A percentile compares a stretch with the other conserved stretches of the same genome.
Evolutionary conservation across 306 rosid species (phyloP).

Genomic region (Argentina anserina): DNA sequence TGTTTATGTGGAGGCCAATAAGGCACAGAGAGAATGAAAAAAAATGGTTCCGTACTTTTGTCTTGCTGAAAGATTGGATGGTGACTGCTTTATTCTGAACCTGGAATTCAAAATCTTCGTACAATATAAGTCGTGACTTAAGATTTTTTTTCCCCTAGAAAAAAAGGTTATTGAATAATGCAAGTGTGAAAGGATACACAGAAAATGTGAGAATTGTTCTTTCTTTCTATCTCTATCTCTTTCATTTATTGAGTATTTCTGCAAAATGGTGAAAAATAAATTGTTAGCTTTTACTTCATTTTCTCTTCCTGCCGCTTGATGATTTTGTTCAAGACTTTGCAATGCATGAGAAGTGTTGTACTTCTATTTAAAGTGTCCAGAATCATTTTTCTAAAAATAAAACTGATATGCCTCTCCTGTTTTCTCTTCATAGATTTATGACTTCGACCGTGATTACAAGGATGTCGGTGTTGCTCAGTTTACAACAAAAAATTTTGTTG

Average conservation of each 20-base stretch:
- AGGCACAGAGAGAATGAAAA: background rate
- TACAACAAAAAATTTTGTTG: constrained; percentile 86
- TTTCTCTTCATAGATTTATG: constrained; percentile 56
- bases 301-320: background rate
- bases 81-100: background rate
- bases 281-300: background rate
- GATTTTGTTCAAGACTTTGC: too few relatives aligned
- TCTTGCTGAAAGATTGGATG: constrained; percentile 7
- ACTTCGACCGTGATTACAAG: constrained; percentile 97
- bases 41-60: background rate
- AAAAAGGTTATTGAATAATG: background rate
- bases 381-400: constrained; percentile 5
- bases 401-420: constrained; percentile 31
- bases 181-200: background rate
- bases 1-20: background rate
- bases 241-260: background rate
- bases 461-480: constrained; percentile 93
- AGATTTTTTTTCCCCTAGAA: background rate
- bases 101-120: background rate
- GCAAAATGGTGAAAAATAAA: background rate
- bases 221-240: background rate
- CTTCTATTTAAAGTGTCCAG: constrained; percentile 1
- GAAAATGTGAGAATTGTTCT: background rate
- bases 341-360: background rate
- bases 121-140: background rate